Evolutionary conservation across 108 stramenopile species (phyloP), one percentile per base, ranked within the genome.

Genomic region (Cylindrotheca fusiformis): DNA sequence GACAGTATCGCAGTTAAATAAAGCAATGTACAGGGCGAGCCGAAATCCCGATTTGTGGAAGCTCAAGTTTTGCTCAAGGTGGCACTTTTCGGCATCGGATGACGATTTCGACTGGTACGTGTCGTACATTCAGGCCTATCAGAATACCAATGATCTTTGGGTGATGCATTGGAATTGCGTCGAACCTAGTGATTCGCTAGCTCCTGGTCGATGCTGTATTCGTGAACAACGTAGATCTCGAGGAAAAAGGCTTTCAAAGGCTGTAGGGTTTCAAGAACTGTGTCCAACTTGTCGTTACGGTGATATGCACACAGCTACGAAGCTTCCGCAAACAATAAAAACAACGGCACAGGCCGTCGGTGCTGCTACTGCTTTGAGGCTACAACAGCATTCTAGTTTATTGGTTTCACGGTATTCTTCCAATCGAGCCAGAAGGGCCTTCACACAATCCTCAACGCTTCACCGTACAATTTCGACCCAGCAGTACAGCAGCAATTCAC

Each of bases 111-210:
- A 82, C 49, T 87, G 80, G 77, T 82, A 54, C 28, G 55, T 28
- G 14, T 72, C 74, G 25, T 87, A 82, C 52, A 70, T 67, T 19
- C 54, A 74, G 49, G 83, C 86, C 20, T 71, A 82, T 50, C 24
- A 18, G 41, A 84, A 87, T 69, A 61, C 73, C 0, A 80, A 87
- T 55, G 83, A 84, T 67, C 58, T 87, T 28, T 87, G 86, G 86
- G 32, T 87, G 30, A 74, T 64, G n/a, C 86, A 87, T 73, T 82
- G 79, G 79, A 87, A 87, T 61, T 77, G 75, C 54, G 72, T 75
- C 44, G 62, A 66, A 52, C 83, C 86, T 0, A 59, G 60, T 4
- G 86, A 87, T 72, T 68, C 75, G 28, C 57, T 80, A 21, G 69
- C 52, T 32, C 69, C 78, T 26, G 81, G 75, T 4, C 71, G 81